Evolutionary conservation across 768 basidiomycete species (phyloP), one percentile per base, ranked within the genome.

Genomic region (Tulasnella sp.): DNA sequence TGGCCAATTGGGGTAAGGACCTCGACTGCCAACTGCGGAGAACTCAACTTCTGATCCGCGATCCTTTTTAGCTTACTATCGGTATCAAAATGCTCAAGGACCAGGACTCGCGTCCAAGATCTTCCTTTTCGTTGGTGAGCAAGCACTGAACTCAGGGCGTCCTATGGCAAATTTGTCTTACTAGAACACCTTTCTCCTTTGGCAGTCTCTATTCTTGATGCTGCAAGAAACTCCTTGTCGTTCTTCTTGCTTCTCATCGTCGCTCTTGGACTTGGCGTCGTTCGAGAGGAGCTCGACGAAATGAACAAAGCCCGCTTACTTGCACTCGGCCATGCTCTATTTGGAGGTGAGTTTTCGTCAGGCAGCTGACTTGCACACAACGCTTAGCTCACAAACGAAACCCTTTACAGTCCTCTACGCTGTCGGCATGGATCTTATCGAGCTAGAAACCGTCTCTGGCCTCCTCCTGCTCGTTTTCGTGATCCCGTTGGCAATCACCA

Each of bases 231-330:
- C 81, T 93, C 95, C 1, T 86, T 96, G 82, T 96, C 94, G 1
- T 96, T 99, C 85, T 98, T 99, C 85, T 89, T 99, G 86, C 87
- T 99, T 29, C 86, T 98, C 29, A 90, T 99, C 67, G 96, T 98
- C 34, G 91, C 93, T 4, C 88, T 98, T 80, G 97, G 97, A 42
- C 85, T 97, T 52, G 94, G 93, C 79, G 94, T 99, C 37, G 94
- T 98, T 36, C 88, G 91, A 49, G 96, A 98, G 80, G 91, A 91
- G 8, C 85, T 99, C 14, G 97, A 94, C 0, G 91, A 90, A 9
- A 97, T 99, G 96, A 81, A 90, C 69, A 91, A 86, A 80, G 94
- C 95, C 77, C 91, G 94, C 80, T 81, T 91, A 29, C 85, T 99
- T 75, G 92, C 95, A 12, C 88, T 86, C 0, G 89, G 91, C 45